These are phyloP conservation scores for Ceratocystis huliohia DNA, from an alignment of 2,329 filamentous ascomycete genomes.

Conservation along the genomic window DNA sequence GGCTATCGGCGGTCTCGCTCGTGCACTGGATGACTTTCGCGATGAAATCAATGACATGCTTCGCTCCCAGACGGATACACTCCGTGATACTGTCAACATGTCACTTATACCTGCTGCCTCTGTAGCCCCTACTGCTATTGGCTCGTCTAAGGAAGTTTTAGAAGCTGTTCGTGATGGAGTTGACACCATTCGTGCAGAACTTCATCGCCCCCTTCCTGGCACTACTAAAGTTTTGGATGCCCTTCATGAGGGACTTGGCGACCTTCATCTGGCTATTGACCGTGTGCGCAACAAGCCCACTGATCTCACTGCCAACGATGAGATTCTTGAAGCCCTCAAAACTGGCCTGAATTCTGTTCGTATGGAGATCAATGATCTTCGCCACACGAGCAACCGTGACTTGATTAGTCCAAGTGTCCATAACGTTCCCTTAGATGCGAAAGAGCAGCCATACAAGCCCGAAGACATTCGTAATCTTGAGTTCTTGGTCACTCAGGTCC, in stretches of 20 bases:
- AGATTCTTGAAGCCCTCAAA: slow-evolving; percentile 78
- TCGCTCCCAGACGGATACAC: slow-evolving; percentile 67
- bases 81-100: slow-evolving; percentile 64
- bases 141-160: slow-evolving; percentile 48
- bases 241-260: slow-evolving; percentile 73
- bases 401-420: slow-evolving; percentile 42
- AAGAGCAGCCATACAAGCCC: background rate
- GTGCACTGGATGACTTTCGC: slow-evolving; percentile 52
- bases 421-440: slow-evolving; percentile 30
- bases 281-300: slow-evolving; percentile 62
- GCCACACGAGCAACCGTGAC: slow-evolving; percentile 43
- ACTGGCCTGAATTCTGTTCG: slow-evolving; percentile 65
- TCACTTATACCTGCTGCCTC: slow-evolving; percentile 50
- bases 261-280: slow-evolving; percentile 65
- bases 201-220: slow-evolving; percentile 53
- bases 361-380: slow-evolving; percentile 64
- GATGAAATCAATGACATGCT: slow-evolving; percentile 58
- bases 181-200: slow-evolving; percentile 60
- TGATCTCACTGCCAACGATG: slow-evolving; percentile 73
- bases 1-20: slow-evolving; percentile 37
- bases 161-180: slow-evolving; percentile 59
- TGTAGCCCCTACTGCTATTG: slow-evolving; percentile 6
- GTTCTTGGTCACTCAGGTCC: slow-evolving; percentile 15
- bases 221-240: slow-evolving; percentile 83
- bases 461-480: slow-evolving; percentile 19